These are phyloP conservation scores for Crithidia expoeki DNA, from an alignment of 208 protist genomes.

Conservation along the genomic window DNA sequence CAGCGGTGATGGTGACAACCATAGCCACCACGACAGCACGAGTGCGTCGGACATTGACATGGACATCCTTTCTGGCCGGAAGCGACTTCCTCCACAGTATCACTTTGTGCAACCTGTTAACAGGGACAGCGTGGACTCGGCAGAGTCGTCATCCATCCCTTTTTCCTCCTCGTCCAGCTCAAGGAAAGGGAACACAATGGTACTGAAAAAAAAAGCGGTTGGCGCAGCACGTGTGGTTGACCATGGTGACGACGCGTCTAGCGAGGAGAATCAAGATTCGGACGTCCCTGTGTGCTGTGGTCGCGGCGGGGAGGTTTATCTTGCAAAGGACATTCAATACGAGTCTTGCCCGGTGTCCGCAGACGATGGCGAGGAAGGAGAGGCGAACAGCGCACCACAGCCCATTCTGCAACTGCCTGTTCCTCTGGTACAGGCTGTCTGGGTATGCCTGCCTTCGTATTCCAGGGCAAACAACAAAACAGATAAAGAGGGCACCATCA, in stretches of 20 bases:
- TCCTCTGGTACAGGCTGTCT: constrained; percentile 32
- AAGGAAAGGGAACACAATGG: not conserved
- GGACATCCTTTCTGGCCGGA: constrained; percentile 28
- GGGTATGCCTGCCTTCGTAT: constrained; percentile 23
- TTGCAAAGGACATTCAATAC: not conserved
- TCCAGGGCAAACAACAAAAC: not conserved
- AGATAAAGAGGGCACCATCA: not conserved
- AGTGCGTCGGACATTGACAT: constrained; percentile 38
- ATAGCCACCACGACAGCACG: constrained; percentile 28
- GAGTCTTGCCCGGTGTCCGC: not conserved
- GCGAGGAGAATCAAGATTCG: not conserved
- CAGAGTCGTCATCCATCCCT: not conserved
- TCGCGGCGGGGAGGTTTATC: constrained; percentile 21
- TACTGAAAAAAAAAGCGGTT: not conserved
- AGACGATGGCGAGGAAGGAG: not conserved
- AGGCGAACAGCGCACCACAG: not conserved
- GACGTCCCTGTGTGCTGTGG: constrained; percentile 28
- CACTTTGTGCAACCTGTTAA: not conserved
- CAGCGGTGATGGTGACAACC: not conserved
- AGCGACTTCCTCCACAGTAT: constrained; percentile 14
- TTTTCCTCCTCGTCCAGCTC: not conserved
- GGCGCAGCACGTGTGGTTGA: not conserved
- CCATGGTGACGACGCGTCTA: not conserved
- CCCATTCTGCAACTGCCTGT: constrained; percentile 20
- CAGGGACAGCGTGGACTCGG: not conserved